Percentiles rank a stretch among this genome's conserved stretches.
Conservation (phyloP, 2,329 filamentous ascomycete species). For the Fusarium aywerte region DNA sequence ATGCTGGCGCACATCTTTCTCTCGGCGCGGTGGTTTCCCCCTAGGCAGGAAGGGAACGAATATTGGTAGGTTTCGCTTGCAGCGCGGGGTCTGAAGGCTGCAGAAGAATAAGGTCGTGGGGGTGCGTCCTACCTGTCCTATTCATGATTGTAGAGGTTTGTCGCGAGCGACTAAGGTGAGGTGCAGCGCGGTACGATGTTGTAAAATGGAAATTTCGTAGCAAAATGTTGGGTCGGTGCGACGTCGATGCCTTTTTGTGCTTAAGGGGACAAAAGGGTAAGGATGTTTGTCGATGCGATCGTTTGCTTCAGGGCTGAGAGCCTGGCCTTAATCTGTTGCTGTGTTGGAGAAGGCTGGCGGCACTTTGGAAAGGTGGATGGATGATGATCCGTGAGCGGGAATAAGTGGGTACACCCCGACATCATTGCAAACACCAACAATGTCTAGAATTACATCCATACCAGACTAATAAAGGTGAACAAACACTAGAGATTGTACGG, state of each 20-base stretch:
- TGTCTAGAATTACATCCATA: neutral
- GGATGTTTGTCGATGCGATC: slow-evolving; percentile 38
- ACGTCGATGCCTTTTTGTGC: slow-evolving; percentile 39
- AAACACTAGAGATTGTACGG: neutral
- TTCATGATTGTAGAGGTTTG: slow-evolving; percentile 61
- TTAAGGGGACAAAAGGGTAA: slow-evolving; percentile 40
- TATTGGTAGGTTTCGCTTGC: slow-evolving; percentile 40
- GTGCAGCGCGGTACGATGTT: slow-evolving; percentile 17
- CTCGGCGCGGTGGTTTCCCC: slow-evolving; percentile 12
- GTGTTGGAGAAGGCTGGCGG: slow-evolving; percentile 47
- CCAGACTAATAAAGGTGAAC: slow-evolving; percentile 35
- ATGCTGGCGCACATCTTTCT: slow-evolving; percentile 30
- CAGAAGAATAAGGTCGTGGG: slow-evolving; percentile 43
- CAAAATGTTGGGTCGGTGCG: slow-evolving; percentile 30
- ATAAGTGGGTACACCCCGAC: slow-evolving; percentile 56
- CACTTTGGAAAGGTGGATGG: slow-evolving; percentile 34
- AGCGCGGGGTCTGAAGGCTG: slow-evolving; percentile 44
- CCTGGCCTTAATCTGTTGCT: slow-evolving; percentile 37
- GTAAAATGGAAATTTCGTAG: slow-evolving; percentile 27
- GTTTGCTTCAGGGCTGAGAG: slow-evolving; percentile 29
- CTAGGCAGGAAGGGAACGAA: slow-evolving; percentile 28
- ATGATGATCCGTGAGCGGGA: slow-evolving; percentile 48
- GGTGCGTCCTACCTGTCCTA: slow-evolving; percentile 65
- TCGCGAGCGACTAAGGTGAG: slow-evolving; percentile 38
- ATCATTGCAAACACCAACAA: slow-evolving; percentile 47